phyloP scores from a whole-genome alignment of 345 rosid genomes.

The Citrus glauca region DNA sequence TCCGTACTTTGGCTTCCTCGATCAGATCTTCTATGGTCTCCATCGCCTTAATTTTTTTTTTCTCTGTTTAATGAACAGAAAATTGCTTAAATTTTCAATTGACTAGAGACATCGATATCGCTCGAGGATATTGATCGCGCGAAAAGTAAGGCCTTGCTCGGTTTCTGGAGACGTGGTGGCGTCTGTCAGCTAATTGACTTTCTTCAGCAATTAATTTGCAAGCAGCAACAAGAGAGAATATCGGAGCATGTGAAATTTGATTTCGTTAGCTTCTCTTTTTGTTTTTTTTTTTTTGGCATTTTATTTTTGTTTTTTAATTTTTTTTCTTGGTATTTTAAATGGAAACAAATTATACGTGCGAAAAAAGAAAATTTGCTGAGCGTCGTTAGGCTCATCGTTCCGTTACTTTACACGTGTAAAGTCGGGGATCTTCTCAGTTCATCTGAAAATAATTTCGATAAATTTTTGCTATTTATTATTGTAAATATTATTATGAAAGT shows the following conservation, averaged over 20 bases:
- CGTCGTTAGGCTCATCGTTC: neutral
- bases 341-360: neutral
- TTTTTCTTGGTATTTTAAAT: neutral
- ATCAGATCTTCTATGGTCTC: constrained; percentile 92
- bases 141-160: neutral
- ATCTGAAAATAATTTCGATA: too few relatives aligned
- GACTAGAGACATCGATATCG: neutral
- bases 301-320: neutral
- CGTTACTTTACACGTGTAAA: neutral
- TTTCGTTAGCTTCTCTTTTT: neutral
- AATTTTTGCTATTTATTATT: too few relatives aligned
- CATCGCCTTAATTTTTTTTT: constrained; percentile 56
- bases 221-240: neutral
- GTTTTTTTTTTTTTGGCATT: too few relatives aligned
- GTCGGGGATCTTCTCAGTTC: neutral
- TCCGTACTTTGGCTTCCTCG: constrained; percentile 84
- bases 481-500: too few relatives aligned
- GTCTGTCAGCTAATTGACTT: neutral
- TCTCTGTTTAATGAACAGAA: too few relatives aligned
- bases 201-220: neutral
- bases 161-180: neutral
- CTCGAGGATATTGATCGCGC: neutral
- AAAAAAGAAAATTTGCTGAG: neutral
- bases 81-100: neutral
- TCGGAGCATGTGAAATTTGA: neutral